A percentile compares a stretch with the other conserved stretches of the same genome.
Conservation (phyloP, 805 yeast species). For the Candida endomychidarum region DNA sequence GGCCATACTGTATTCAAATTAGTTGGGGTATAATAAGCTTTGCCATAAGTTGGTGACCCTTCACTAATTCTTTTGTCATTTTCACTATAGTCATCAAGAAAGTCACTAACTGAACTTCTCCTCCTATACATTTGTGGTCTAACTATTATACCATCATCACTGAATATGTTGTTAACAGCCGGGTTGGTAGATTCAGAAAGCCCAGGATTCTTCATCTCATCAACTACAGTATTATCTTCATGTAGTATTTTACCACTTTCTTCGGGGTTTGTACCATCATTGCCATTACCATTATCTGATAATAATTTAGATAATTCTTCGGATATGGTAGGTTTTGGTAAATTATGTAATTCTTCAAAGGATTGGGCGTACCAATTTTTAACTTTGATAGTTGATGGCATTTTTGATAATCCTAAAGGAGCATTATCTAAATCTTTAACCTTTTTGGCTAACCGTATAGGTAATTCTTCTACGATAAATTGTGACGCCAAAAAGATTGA, state of each 20-base stretch:
- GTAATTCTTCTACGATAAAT: constrained; percentile 82
- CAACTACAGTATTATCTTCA: constrained; percentile 14
- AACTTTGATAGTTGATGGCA: constrained; percentile 75
- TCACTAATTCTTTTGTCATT: constrained; percentile 16
- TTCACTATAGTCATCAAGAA: constrained; percentile 3
- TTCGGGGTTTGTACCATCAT: constrained; percentile 19
- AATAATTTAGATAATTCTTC: constrained; percentile 41
- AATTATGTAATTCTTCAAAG: constrained; percentile 73
- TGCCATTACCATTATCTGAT: constrained; percentile 3
- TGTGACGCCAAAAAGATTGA: constrained; percentile 78
- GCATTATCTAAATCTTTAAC: constrained; percentile 81
- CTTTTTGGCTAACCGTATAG: constrained; percentile 81
- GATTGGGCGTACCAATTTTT: constrained; percentile 90
- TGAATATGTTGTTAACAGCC: constrained; percentile 39
- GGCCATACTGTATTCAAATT: constrained; percentile 66
- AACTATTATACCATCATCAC: constrained; percentile 54
- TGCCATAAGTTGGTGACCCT: constrained; percentile 41
- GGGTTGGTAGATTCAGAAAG: constrained; percentile 31
- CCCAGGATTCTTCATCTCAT: constrained; percentile 26
- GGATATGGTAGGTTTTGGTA: constrained; percentile 57
- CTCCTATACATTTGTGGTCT: constrained; percentile 16
- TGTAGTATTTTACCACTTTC: constrained; percentile 14
- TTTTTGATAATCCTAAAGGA: constrained; percentile 69
- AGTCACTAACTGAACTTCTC: constrained; percentile 2
- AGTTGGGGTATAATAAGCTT: constrained; percentile 51